A percentile compares a stretch with the other conserved stretches of the same genome.
phyloP scores from a whole-genome alignment of 1,139 yeast species.

The Candida glucosophila region DNA sequence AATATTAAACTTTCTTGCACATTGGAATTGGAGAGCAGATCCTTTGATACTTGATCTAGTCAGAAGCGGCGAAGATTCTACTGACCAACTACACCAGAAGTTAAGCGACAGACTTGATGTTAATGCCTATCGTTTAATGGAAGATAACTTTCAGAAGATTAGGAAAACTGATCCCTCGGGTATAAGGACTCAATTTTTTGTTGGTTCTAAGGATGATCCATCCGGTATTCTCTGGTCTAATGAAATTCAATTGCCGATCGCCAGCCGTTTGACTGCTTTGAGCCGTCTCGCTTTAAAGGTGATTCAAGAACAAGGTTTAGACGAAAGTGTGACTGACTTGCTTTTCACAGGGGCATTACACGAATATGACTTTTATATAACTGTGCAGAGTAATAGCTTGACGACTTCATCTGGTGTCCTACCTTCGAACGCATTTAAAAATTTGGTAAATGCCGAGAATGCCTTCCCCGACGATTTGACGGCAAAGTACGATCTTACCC shows the following conservation, averaged over 20 bases:
- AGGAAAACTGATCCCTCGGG: constrained; percentile 78
- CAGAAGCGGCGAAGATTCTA: constrained; percentile 22
- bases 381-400: constrained; percentile 40
- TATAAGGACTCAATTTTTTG: constrained; percentile 67
- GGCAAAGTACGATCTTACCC: constrained; percentile 47
- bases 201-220: constrained; percentile 74
- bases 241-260: constrained; percentile 64
- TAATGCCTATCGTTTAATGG: constrained; percentile 53
- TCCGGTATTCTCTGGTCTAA: constrained; percentile 82
- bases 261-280: constrained; percentile 80
- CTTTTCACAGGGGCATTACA: constrained; percentile 73
- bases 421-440: constrained; percentile 53
- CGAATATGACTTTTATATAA: constrained; percentile 76
- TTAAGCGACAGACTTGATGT: constrained; percentile 59
- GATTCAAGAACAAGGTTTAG: constrained; percentile 36
- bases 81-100: constrained; percentile 18
- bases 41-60: constrained; percentile 71
- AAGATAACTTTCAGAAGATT: constrained; percentile 53
- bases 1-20: constrained; percentile 57
- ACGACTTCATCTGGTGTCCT: constrained; percentile 47
- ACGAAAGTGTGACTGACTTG: constrained; percentile 39
- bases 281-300: constrained; percentile 66
- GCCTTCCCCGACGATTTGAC: constrained; percentile 39
- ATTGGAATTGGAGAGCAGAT: constrained; percentile 93
- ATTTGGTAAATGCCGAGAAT: constrained; percentile 37